Evolutionary conservation across 2,329 filamentous ascomycete genomes (phyloP).

Genomic region (Scortechinia acanthostroma): DNA sequence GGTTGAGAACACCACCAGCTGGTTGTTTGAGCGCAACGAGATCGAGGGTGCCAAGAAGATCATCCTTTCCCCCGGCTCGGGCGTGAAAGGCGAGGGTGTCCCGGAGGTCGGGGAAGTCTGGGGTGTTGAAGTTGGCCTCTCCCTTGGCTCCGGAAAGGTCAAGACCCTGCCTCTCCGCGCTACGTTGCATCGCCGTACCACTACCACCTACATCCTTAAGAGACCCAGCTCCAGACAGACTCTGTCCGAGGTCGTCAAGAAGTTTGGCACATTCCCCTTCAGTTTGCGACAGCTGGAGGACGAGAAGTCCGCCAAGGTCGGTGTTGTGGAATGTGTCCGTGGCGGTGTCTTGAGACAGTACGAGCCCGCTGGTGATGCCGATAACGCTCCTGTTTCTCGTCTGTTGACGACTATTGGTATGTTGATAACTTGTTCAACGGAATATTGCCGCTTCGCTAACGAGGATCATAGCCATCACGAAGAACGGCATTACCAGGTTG

Average conservation of each 20-base stretch:
- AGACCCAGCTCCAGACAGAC: slow-evolving; percentile 87
- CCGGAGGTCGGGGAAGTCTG: slow-evolving; percentile 90
- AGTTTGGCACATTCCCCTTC: slow-evolving; percentile 96
- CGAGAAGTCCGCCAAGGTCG: slow-evolving; percentile 90
- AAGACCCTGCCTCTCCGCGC: slow-evolving; percentile 83
- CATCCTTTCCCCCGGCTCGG: slow-evolving; percentile 75
- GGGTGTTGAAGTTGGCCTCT: slow-evolving; percentile 94
- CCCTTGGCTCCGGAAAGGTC: slow-evolving; percentile 84
- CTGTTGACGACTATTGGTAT: slow-evolving; percentile 87
- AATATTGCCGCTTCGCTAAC: slow-evolving; percentile 12
- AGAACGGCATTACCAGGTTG: slow-evolving; percentile 88
- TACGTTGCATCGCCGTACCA: slow-evolving; percentile 87
- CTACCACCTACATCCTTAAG: slow-evolving; percentile 87
- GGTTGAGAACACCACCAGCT: slow-evolving; percentile 96
- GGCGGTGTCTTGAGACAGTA: slow-evolving; percentile 90
- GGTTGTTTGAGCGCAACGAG: slow-evolving; percentile 93
- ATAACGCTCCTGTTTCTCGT: slow-evolving; percentile 75
- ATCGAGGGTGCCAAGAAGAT: slow-evolving; percentile 98
- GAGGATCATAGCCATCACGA: slow-evolving; percentile 74
- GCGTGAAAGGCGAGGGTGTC: slow-evolving; percentile 80
- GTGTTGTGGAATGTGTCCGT: slow-evolving; percentile 92
- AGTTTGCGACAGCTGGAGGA: slow-evolving; percentile 93
- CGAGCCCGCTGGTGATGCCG: slow-evolving; percentile 91
- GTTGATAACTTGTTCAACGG: slow-evolving; percentile 28
- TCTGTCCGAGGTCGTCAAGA: slow-evolving; percentile 90